A percentile compares a stretch with the other conserved stretches of the same genome.
Conservation (phyloP, 192 early-diverging fungal genomes). For the Coemansia sp. region DNA sequence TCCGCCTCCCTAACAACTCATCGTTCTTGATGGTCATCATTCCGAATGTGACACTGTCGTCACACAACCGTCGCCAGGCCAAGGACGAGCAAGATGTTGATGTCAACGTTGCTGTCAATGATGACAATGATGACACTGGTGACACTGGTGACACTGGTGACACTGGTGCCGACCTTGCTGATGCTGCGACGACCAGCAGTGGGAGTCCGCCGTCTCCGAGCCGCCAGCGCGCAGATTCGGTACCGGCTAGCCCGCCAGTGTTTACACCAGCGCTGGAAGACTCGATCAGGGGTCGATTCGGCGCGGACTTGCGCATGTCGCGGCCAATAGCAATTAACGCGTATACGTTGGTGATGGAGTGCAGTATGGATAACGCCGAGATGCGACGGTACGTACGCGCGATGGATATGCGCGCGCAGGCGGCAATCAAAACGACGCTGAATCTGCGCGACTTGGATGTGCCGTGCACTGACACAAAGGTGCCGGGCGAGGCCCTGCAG, state of each 20-base stretch:
- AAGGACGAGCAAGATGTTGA: neutral
- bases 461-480: conserved; percentile 18
- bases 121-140: neutral
- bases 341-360: conserved; percentile 52
- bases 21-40: conserved; percentile 53
- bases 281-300: conserved; percentile 24
- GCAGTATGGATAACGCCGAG: conserved; percentile 51
- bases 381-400: conserved; percentile 39
- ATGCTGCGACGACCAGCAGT: neutral
- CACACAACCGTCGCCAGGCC: conserved; percentile 19
- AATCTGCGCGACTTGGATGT: conserved; percentile 36
- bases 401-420: conserved; percentile 11
- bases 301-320: neutral
- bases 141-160: neutral
- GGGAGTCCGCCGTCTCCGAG: neutral
- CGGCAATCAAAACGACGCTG: conserved; percentile 24
- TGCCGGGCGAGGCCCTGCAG: conserved; percentile 32
- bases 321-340: conserved; percentile 23
- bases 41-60: conserved; percentile 43
- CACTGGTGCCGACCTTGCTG: neutral
- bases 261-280: conserved; percentile 37
- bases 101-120: neutral
- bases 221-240: conserved; percentile 20
- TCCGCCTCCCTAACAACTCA: conserved; percentile 47
- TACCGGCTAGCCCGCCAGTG: conserved; percentile 31